Percentiles rank a stretch among this genome's conserved stretches.
phyloP scores from a whole-genome alignment of 1,139 yeast genomes.

The Suhomyces bokatorum region DNA sequence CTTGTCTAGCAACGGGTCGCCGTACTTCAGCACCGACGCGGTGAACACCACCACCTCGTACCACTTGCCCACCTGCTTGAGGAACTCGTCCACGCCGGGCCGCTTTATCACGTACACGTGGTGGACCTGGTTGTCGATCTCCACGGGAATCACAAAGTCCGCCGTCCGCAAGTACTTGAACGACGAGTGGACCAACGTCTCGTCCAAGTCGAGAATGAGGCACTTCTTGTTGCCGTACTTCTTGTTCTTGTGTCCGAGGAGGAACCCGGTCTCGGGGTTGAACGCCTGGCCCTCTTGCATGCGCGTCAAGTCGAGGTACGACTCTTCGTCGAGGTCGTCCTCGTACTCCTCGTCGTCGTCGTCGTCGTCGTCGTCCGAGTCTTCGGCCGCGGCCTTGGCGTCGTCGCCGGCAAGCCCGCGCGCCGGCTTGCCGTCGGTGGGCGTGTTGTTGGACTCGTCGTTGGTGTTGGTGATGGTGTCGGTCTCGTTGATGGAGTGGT shows the following conservation, averaged over 20 bases:
- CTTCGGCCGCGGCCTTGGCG: conserved; percentile 7
- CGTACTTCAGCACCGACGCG: conserved; percentile 92
- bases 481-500: conserved; percentile 44
- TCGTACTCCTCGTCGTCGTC: conserved; percentile 21
- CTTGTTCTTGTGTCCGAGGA: conserved; percentile 51
- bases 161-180: conserved; percentile 90
- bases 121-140: conserved; percentile 85
- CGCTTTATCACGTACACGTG: conserved; percentile 95
- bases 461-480: conserved; percentile 48
- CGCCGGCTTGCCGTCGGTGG: conserved; percentile 11
- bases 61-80: conserved; percentile 77
- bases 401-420: conserved; percentile 7
- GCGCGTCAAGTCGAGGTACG: conserved; percentile 53
- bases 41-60: conserved; percentile 96
- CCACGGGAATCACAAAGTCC: conserved; percentile 78
- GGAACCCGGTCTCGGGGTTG: conserved; percentile 59
- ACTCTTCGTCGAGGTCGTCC: conserved; percentile 27
- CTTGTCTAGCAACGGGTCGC: conserved; percentile 90
- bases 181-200: conserved; percentile 93
- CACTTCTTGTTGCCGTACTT: conserved; percentile 65
- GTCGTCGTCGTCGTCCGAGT: conserved; percentile 14
- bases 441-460: conserved; percentile 26
- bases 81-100: conserved; percentile 96
- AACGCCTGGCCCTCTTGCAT: conserved; percentile 70
- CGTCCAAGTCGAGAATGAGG: conserved; percentile 88